Conservation (phyloP, 2,329 filamentous ascomycete genomes). For the Hymenoscyphus albidus region DNA sequence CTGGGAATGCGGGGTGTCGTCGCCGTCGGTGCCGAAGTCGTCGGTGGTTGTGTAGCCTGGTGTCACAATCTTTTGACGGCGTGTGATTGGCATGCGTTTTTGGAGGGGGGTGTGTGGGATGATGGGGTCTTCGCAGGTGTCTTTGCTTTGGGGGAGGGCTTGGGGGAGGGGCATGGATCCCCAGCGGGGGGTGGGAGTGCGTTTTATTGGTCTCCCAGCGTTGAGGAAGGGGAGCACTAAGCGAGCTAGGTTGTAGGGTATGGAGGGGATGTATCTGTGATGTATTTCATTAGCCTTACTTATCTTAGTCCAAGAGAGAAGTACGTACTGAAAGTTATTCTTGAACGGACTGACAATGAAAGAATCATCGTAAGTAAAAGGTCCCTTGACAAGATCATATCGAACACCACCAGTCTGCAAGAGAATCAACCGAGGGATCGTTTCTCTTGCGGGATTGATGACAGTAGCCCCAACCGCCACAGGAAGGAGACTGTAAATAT, state of each 20-base stretch:
- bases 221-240: not conserved
- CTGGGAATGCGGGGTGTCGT: constrained; percentile 77
- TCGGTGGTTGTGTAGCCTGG: constrained; percentile 86
- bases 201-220: constrained; percentile 44
- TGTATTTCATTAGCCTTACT: not conserved
- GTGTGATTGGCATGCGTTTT: constrained; percentile 18
- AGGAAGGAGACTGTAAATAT: not conserved
- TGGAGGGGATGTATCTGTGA: constrained; percentile 47
- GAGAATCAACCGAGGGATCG: constrained; percentile 65
- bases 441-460: constrained; percentile 20
- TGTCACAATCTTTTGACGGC: constrained; percentile 32
- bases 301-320: constrained; percentile 35
- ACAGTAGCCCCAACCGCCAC: not conserved
- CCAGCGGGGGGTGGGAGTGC: constrained; percentile 61
- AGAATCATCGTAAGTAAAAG: constrained; percentile 80
- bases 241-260: constrained; percentile 49
- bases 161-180: constrained; percentile 21
- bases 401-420: constrained; percentile 86
- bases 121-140: constrained; percentile 30
- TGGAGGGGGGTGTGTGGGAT: constrained; percentile 9
- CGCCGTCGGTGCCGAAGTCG: constrained; percentile 75
- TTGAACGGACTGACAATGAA: constrained; percentile 84
- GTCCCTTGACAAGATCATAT: constrained; percentile 89
- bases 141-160: constrained; percentile 30
- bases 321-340: constrained; percentile 70